Conservation (phyloP, 306 rosid species). For the Rosa chinensis region DNA sequence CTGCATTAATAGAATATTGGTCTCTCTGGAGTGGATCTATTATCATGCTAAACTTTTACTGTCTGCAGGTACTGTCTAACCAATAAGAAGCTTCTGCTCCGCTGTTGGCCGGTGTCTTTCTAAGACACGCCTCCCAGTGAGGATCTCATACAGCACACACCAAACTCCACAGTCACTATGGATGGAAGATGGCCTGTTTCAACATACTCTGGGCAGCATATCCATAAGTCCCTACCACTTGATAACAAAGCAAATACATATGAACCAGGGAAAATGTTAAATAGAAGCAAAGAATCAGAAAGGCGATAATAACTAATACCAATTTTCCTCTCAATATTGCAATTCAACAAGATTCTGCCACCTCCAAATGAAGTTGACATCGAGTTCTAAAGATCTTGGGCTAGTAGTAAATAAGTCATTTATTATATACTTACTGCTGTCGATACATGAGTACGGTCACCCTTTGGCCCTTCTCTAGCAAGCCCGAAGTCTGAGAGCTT, state of each 20-base stretch:
- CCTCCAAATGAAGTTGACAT: too few species aligned
- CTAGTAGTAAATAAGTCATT: too few species aligned
- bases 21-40: conserved; percentile 52
- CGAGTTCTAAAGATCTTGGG: too few species aligned
- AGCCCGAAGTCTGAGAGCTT: too few species aligned
- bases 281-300: too few species aligned
- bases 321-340: too few species aligned
- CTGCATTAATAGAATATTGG: conserved; percentile 49
- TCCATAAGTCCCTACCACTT: conserved; percentile 91
- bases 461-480: too few species aligned
- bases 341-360: too few species aligned
- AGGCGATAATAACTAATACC: too few species aligned
- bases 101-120: conserved; percentile 53
- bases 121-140: conserved; percentile 72
- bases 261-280: conserved; percentile 12
- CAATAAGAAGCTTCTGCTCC: conserved; percentile 82
- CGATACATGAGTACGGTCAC: too few species aligned
- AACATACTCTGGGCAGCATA: conserved; percentile 91
- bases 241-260: conserved; percentile 15
- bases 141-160: conserved; percentile 88
- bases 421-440: too few species aligned
- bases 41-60: too few species aligned
- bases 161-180: conserved; percentile 88
- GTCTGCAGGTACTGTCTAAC: conserved; percentile 69
- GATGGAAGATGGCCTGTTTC: conserved; percentile 71